A percentile compares a stretch with the other conserved stretches of the same genome.
phyloP scores from a whole-genome alignment of 192 early-diverging fungal species.

The Coemansia sp. region DNA sequence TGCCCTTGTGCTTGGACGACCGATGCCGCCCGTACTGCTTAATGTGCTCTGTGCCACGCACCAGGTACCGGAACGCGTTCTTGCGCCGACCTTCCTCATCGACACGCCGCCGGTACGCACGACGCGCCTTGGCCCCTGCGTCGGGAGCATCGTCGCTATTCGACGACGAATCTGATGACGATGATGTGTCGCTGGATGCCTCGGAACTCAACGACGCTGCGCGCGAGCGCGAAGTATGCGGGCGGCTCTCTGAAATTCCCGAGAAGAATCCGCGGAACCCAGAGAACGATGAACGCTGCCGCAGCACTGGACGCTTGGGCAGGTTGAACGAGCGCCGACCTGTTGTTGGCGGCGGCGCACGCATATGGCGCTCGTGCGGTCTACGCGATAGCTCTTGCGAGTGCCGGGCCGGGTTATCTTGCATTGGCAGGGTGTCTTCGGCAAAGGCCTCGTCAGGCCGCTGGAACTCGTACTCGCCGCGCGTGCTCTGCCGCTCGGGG shows the following conservation, averaged over 20 bases:
- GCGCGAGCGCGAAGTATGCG: background rate
- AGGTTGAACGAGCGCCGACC: conserved; percentile 28
- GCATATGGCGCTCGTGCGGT: background rate
- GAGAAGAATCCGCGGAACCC: conserved; percentile 19
- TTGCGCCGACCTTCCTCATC: conserved; percentile 24
- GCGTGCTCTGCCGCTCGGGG: background rate
- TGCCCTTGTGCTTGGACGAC: background rate
- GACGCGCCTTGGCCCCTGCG: background rate
- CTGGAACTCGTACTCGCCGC: conserved; percentile 32
- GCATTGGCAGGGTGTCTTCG: conserved; percentile 32
- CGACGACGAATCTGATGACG: conserved; percentile 20
- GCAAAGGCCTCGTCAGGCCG: conserved; percentile 44
- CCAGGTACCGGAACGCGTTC: conserved; percentile 35
- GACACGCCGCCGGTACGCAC: conserved; percentile 12
- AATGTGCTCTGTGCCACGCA: conserved; percentile 48
- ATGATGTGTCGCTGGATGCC: background rate
- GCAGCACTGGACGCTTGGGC: conserved; percentile 7
- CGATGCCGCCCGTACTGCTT: conserved; percentile 26
- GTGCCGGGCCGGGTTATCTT: conserved; percentile 27
- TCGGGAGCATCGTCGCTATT: conserved; percentile 2
- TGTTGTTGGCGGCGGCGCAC: background rate
- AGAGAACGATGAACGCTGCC: conserved; percentile 30
- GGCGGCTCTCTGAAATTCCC: conserved; percentile 3
- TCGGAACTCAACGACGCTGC: conserved; percentile 7
- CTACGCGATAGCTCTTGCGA: conserved; percentile 24